phyloP scores from a whole-genome alignment of 345 rosid species.

The Barbarea vulgaris region DNA sequence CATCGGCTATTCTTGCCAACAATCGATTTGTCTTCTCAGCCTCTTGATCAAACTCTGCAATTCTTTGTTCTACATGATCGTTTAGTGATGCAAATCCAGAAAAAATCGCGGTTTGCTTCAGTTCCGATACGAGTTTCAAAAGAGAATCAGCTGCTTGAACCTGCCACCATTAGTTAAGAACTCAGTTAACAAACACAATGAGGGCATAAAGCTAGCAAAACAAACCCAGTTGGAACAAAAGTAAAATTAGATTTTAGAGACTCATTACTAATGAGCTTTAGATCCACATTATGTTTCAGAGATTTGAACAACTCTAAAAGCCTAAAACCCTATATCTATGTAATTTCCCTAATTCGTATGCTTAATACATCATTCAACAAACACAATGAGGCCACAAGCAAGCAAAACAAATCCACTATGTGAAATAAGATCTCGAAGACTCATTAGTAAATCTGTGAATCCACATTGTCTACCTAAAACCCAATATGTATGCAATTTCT shows the following conservation, averaged over 20 bases:
- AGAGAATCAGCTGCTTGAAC: conserved; percentile 92
- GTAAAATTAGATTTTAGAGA: background rate
- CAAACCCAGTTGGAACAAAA: background rate
- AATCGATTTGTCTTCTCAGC: conserved; percentile 64
- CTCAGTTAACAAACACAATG: background rate
- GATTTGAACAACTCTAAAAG: background rate
- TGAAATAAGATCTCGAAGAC: background rate
- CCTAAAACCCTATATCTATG: background rate
- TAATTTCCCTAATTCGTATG: background rate
- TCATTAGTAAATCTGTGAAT: background rate
- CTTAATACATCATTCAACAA: background rate
- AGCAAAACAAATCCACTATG: background rate
- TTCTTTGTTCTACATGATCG: conserved; percentile 83
- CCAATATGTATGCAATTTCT: too few relatives aligned
- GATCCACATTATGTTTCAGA: background rate
- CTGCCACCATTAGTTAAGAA: conserved; percentile 41
- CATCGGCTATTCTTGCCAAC: conserved; percentile 75
- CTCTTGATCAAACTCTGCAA: conserved; percentile 58
- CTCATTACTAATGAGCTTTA: background rate
- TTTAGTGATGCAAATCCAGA: conserved; percentile 94
- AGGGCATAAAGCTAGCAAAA: conserved; percentile 9
- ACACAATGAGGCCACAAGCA: background rate
- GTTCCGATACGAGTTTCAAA: conserved; percentile 79
- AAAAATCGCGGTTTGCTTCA: conserved; percentile 87
- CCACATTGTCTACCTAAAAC: too few relatives aligned